Conservation (phyloP, 129 eudicot species). For the Centaurea solstitialis region DNA sequence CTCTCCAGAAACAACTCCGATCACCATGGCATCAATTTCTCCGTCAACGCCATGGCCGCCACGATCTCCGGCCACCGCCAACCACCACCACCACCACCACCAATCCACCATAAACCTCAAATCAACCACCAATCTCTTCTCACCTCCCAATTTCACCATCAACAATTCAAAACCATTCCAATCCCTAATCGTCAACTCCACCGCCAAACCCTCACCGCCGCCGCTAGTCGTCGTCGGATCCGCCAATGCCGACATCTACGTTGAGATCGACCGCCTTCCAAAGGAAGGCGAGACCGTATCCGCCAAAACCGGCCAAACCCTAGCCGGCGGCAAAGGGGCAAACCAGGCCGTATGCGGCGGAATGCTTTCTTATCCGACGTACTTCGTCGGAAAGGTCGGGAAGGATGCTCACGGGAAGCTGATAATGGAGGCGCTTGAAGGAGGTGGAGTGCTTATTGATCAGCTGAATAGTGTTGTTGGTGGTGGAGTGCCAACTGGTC, state of each 20-base stretch:
- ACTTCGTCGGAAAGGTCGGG: conserved; percentile 80
- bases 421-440: conserved; percentile 58
- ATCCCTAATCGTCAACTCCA: conserved; percentile 34
- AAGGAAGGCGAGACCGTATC: conserved; percentile 78
- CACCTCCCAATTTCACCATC: conserved; percentile 18
- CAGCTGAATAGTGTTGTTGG: conserved; percentile 40
- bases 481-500: conserved; percentile 69
- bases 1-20: neutral
- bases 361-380: conserved; percentile 70
- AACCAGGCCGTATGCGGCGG: conserved; percentile 90
- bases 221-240: conserved; percentile 91
- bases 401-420: conserved; percentile 77
- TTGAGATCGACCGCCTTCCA: conserved; percentile 80
- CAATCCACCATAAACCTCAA: conserved; percentile 20
- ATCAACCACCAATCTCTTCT: conserved; percentile 5
- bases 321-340: conserved; percentile 96
- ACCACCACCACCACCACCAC: neutral
- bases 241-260: conserved; percentile 95
- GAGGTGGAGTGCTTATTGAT: conserved; percentile 69
- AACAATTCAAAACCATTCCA: conserved; percentile 27
- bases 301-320: conserved; percentile 77
- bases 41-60: conserved; percentile 44
- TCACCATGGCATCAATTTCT: conserved; percentile 44
- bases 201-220: conserved; percentile 26
- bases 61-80: conserved; percentile 15